Percentiles rank a stretch among this genome's conserved stretches.
phyloP scores from a whole-genome alignment of 306 rosid genomes.

The Sphenostylis stenocarpa region DNA sequence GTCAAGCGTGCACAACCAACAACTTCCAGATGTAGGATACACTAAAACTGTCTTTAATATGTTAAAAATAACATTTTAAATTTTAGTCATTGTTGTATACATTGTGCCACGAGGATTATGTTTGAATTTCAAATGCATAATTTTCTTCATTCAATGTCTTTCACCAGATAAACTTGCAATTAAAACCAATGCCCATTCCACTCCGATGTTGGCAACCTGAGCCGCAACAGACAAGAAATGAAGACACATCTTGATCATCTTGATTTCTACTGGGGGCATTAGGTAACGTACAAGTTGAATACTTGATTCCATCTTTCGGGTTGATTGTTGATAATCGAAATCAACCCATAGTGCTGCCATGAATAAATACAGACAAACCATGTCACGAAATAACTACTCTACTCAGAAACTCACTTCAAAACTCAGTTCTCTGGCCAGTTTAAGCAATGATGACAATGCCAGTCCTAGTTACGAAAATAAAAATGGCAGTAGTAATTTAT shows the following conservation, averaged over 20 bases:
- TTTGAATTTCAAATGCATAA: background rate
- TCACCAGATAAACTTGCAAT: slow-evolving; percentile 8
- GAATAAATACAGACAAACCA: slow-evolving; percentile 30
- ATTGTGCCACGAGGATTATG: background rate
- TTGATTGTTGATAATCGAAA: background rate
- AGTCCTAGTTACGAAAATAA: slow-evolving; percentile 25
- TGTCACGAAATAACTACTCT: slow-evolving; percentile 13
- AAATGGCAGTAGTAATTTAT: slow-evolving; percentile 9
- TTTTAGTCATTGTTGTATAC: background rate
- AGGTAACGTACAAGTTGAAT: background rate
- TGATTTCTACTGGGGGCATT: background rate
- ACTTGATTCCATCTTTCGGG: slow-evolving; percentile 7
- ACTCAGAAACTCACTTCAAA: slow-evolving; percentile 20
- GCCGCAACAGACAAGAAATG: background rate
- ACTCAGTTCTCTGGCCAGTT: slow-evolving; percentile 32
- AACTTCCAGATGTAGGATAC: background rate
- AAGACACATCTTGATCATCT: background rate
- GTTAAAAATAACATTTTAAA: background rate
- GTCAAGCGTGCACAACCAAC: background rate
- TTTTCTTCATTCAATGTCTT: background rate
- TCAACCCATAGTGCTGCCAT: slow-evolving; percentile 26
- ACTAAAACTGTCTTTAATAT: background rate
- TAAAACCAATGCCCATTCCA: background rate
- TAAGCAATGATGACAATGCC: slow-evolving; percentile 33
- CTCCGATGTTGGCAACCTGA: slow-evolving; percentile 12